Percentiles rank a stretch among this genome's conserved stretches.
Conservation (phyloP, 2,329 filamentous ascomycete species). For the Stachybotrys echinatus region DNA sequence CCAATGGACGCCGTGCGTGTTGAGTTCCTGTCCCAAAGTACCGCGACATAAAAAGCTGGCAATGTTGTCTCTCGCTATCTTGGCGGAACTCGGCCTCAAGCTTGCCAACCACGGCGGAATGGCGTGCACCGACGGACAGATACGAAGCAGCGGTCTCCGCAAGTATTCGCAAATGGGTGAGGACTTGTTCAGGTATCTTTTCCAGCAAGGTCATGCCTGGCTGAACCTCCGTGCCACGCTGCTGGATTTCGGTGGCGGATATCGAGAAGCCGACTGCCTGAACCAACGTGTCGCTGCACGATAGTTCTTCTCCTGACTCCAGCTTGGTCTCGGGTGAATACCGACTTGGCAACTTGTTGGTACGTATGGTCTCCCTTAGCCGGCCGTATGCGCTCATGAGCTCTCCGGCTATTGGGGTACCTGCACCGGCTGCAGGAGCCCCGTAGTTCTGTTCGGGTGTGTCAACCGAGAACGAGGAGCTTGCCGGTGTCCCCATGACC, state of each 20-base stretch:
- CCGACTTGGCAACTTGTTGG: constrained; percentile 44
- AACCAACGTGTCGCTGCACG: constrained; percentile 54
- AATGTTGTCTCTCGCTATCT: constrained; percentile 67
- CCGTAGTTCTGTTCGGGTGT: not conserved
- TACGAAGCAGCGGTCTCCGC: constrained; percentile 87
- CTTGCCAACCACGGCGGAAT: constrained; percentile 52
- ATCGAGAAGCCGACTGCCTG: constrained; percentile 77
- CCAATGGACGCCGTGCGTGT: constrained; percentile 33
- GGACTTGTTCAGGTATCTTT: constrained; percentile 73
- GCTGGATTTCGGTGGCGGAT: constrained; percentile 82
- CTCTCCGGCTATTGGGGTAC: constrained; percentile 37
- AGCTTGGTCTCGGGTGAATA: constrained; percentile 22
- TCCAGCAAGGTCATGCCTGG: constrained; percentile 72
- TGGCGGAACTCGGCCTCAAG: constrained; percentile 62
- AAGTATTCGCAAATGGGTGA: constrained; percentile 84
- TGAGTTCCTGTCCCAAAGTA: constrained; percentile 39
- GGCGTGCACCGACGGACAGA: constrained; percentile 68
- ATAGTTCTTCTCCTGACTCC: constrained; percentile 38
- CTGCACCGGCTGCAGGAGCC: constrained; percentile 8
- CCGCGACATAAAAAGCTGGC: constrained; percentile 66
- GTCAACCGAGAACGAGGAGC: constrained; percentile 29
- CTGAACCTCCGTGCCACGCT: constrained; percentile 75
- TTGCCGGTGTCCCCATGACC: constrained; percentile 32
- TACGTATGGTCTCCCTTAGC: constrained; percentile 51
- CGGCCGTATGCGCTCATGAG: constrained; percentile 57